Conservation (phyloP, 2,329 filamentous ascomycete species). For the Domatiomyces globalis region DNA sequence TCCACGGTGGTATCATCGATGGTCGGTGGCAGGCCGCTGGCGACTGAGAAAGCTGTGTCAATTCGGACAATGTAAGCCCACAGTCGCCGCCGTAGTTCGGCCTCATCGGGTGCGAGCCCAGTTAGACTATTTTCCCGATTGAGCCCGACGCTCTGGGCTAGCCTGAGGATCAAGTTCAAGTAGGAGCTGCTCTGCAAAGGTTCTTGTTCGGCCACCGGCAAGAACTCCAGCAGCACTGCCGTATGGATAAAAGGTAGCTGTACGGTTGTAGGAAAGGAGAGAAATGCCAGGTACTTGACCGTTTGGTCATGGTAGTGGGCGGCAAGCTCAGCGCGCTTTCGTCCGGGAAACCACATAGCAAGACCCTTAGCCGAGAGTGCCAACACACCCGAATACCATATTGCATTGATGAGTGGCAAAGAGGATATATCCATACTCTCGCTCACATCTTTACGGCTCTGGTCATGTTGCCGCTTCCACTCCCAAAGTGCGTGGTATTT, state of each 20-base stretch:
- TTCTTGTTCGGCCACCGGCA: constrained; percentile 35
- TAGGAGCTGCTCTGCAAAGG: constrained; percentile 36
- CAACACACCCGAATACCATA: constrained; percentile 36
- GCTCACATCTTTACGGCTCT: constrained; percentile 23
- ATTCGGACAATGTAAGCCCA: constrained; percentile 34
- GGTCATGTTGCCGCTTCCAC: constrained; percentile 27
- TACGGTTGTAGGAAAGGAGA: constrained; percentile 32
- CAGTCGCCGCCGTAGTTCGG: constrained; percentile 25
- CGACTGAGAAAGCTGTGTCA: constrained; percentile 40
- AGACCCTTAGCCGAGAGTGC: constrained; percentile 27
- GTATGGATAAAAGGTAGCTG: constrained; percentile 33
- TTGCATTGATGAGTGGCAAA: constrained; percentile 32
- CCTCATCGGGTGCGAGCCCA: constrained; percentile 33
- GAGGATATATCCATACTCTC: constrained; percentile 28
- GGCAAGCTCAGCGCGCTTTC: constrained; percentile 23
- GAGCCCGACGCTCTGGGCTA: constrained; percentile 24
- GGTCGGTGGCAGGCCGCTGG: constrained; percentile 34
- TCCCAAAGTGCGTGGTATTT: constrained; percentile 33
- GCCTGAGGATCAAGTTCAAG: constrained; percentile 31
- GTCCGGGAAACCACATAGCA: constrained; percentile 12
- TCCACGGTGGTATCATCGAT: constrained; percentile 37
- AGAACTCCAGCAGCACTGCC: constrained; percentile 34
- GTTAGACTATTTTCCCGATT: constrained; percentile 35
- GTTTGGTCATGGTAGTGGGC: constrained; percentile 30
- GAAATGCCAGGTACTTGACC: constrained; percentile 28